These are phyloP conservation scores for Penicillium hordei DNA, from an alignment of 2,329 filamentous ascomycete genomes.

Conservation along the genomic window DNA sequence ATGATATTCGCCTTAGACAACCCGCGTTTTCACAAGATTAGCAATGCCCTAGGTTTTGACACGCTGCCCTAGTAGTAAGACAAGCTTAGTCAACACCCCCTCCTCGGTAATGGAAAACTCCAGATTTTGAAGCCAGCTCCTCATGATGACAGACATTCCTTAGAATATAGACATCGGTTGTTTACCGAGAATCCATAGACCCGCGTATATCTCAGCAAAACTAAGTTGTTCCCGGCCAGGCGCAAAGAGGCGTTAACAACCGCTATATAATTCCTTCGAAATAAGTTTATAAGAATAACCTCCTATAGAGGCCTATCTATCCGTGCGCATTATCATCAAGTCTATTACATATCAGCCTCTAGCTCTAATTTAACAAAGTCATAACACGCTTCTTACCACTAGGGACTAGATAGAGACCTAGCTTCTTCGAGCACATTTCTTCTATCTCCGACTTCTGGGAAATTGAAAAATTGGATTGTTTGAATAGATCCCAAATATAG, in stretches of 20 bases:
- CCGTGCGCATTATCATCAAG: not conserved
- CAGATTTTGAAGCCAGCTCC: not conserved
- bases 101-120: not conserved
- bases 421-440: not conserved
- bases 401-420: not conserved
- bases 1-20: not conserved
- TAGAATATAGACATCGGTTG: not conserved
- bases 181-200: not conserved
- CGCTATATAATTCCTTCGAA: not conserved
- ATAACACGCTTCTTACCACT: not conserved
- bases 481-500: not conserved
- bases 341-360: not conserved
- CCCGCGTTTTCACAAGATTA: not conserved
- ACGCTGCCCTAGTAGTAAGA: not conserved
- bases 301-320: not conserved
- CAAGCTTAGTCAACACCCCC: not conserved
- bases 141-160: not conserved
- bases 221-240: not conserved
- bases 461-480: not conserved
- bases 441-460: not conserved
- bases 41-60: not conserved
- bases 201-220: not conserved
- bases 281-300: not conserved
- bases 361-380: not conserved
- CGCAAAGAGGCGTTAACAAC: not conserved